Conservation (phyloP, 306 rosid genomes). For the Ormosia semicastrata region DNA sequence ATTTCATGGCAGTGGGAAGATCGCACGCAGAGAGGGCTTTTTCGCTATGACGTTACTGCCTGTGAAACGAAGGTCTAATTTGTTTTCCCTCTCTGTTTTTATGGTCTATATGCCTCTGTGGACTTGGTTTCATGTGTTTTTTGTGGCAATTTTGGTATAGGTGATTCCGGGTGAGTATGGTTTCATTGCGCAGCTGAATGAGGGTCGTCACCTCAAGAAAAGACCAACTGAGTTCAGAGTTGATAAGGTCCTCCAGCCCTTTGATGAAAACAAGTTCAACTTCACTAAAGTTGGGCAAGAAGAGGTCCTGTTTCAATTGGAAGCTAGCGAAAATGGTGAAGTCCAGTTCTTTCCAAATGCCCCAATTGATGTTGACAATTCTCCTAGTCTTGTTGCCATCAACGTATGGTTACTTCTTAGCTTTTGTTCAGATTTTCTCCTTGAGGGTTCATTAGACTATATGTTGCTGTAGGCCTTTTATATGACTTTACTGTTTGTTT, state of each 20-base stretch:
- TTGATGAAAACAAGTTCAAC: slow-evolving; percentile 83
- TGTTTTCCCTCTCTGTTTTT: not conserved
- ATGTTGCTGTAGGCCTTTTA: not conserved
- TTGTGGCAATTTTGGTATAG: slow-evolving; percentile 40
- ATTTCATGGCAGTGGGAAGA: slow-evolving; percentile 77
- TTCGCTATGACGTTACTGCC: slow-evolving; percentile 92
- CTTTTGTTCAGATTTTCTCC: not conserved
- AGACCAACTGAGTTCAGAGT: slow-evolving; percentile 92
- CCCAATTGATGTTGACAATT: slow-evolving; percentile 69
- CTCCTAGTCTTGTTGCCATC: slow-evolving; percentile 86
- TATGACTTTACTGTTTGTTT: not conserved
- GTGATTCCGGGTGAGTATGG: slow-evolving; percentile 84
- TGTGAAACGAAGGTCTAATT: slow-evolving; percentile 83
- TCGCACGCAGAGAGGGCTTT: slow-evolving; percentile 87
- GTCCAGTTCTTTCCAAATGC: slow-evolving; percentile 74
- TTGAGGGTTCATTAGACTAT: not conserved
- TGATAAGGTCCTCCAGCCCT: slow-evolving; percentile 93
- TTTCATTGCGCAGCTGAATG: slow-evolving; percentile 92
- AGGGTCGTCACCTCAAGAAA: slow-evolving; percentile 98
- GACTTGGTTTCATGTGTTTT: not conserved
- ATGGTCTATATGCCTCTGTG: not conserved
- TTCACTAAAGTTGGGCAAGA: slow-evolving; percentile 96
- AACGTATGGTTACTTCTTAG: slow-evolving; percentile 49
- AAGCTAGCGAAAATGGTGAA: slow-evolving; percentile 67
- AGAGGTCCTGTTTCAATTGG: slow-evolving; percentile 85